Evolutionary conservation across 2,329 filamentous ascomycete species (phyloP), one percentile per base, ranked within the genome.

Genomic region (Ceratocystiopsis minuta): DNA sequence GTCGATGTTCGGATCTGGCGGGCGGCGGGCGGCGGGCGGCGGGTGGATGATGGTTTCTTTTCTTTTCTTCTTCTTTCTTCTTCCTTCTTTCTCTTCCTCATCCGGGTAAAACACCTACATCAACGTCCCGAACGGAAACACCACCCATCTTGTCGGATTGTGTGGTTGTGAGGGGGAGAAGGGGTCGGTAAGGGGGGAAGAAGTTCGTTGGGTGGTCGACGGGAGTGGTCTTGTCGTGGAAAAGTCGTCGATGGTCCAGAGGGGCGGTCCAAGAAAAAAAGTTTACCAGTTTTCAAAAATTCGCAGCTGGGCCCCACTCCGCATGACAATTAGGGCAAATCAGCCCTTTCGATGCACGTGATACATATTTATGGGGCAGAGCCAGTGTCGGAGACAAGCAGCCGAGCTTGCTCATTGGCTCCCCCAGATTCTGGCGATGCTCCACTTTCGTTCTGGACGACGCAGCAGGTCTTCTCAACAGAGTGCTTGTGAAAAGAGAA

Each of bases 91-190:
- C 17, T 35, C 34, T 34, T 16, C 40, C 41, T 50, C 40, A 43
- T 42, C 42, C 40, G 36, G 37, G 53, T 50, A 52, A 46, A 54
- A 52, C 55, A 75, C 75, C 67, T 77, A 82, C 78, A 74, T 83
- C 79, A 64, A 87, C 81, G 70, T 87, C 82, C 68, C 81, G 80
- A 67, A 88, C 82, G 57, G 70, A 75, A 63, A 84, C 82, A 66
- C 79, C 74, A 62, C 69, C 67, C 82, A 87, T 87, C 64, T 71
- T 85, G 47, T 40, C 39, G n/a, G 38, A 16, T 16, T 35, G 34
- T 16, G 34, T 24, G 49, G 48, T 46, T 37, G 33, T 38, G 28
- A n/a, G 42, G 35, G 39, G 13, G 31, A 35, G n/a, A 41, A 15
- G 37, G 35, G 31, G 20, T 45, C 33, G 34, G 36, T 38, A 15